Evolutionary conservation across 768 basidiomycete genomes (phyloP).

Genomic region (Auricularia heimuer): DNA sequence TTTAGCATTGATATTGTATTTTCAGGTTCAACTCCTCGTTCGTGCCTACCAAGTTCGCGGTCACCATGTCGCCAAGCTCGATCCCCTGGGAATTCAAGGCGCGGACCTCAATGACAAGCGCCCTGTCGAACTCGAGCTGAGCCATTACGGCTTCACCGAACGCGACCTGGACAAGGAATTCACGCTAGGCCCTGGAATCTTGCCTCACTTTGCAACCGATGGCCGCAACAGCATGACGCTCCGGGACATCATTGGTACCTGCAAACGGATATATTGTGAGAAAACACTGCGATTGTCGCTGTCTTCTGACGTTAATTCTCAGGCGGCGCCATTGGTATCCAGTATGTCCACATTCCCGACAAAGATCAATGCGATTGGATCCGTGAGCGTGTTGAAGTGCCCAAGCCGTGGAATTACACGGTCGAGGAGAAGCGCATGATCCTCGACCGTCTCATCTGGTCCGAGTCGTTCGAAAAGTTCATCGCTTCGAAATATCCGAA

Average conservation of each 20-base stretch:
- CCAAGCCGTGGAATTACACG: constrained; percentile 95
- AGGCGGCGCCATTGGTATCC: constrained; percentile 84
- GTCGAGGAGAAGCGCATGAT: constrained; percentile 99
- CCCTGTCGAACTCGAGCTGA: constrained; percentile 87
- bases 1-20: neutral
- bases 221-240: constrained; percentile 83
- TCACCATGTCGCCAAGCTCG: constrained; percentile 90
- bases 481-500: constrained; percentile 98
- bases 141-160: constrained; percentile 91
- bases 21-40: constrained; percentile 90
- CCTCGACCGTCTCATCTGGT: constrained; percentile 98
- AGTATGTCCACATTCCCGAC: constrained; percentile 94
- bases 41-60: constrained; percentile 99
- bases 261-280: constrained; percentile 92
- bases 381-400: constrained; percentile 87
- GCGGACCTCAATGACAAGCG: constrained; percentile 69
- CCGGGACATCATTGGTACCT: constrained; percentile 81
- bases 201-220: constrained; percentile 86
- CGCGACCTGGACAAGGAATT: constrained; percentile 92
- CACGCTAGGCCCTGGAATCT: constrained; percentile 87
- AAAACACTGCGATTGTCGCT: constrained; percentile 9
- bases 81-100: constrained; percentile 89
- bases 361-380: constrained; percentile 99
- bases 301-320: constrained; percentile 11
- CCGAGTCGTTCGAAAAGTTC: constrained; percentile 98